These are phyloP conservation scores for Microdochium bolleyi DNA, from an alignment of 2,329 filamentous ascomycete species.

Conservation along the genomic window DNA sequence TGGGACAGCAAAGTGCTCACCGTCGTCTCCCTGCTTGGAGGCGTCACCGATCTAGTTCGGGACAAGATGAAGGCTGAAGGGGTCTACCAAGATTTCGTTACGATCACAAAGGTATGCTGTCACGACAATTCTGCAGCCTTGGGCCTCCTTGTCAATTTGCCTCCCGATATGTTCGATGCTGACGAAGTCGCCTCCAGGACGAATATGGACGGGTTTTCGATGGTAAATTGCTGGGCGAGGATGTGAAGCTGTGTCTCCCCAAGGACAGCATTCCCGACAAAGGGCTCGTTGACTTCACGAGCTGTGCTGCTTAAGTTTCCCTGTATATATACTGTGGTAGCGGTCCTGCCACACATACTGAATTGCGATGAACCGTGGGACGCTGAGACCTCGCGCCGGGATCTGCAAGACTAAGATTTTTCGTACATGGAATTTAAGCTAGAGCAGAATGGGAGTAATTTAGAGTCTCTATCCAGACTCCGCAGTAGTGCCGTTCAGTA, in stretches of 20 bases:
- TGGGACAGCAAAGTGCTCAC: constrained; percentile 36
- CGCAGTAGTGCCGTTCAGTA: no score
- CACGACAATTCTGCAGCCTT: no score
- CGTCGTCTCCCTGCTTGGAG: constrained; percentile 27
- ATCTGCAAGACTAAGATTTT: no score
- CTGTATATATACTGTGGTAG: no score
- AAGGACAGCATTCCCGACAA: constrained; percentile 12
- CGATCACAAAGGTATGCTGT: constrained; percentile 9
- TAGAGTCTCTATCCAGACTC: no score
- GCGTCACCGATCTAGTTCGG: constrained; percentile 26
- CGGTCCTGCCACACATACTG: no score
- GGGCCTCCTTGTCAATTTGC: neutral
- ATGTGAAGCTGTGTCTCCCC: constrained; percentile 19
- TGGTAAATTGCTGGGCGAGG: constrained; percentile 16
- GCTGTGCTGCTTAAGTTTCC: neutral
- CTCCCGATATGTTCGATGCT: neutral
- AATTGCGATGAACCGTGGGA: no score
- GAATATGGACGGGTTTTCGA: constrained; percentile 20
- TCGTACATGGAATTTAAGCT: no score
- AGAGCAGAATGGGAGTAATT: no score
- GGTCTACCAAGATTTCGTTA: constrained; percentile 27
- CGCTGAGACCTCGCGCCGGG: no score
- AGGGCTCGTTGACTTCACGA: neutral
- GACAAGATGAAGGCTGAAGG: constrained; percentile 26
- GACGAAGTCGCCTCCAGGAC: constrained; percentile 8